Base-by-base conservation (phyloP, 441 rosid species). In the Pelargonium citronellum region DNA sequence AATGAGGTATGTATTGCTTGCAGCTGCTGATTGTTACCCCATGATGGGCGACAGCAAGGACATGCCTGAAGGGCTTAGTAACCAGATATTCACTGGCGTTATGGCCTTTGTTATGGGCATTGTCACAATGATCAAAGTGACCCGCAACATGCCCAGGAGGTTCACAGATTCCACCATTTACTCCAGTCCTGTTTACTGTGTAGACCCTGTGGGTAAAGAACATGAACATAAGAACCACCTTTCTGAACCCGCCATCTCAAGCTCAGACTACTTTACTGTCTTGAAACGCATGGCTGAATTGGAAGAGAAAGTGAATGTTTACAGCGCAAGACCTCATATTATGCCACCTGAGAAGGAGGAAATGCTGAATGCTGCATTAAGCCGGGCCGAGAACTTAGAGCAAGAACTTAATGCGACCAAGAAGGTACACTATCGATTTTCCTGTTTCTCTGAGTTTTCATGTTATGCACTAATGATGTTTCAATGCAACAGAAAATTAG, bases 41-140 rank as follows among this genome's bases (percentile, higher is more conserved):
- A 66, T 16, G 43, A 39, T 78, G 8, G 39, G 67, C 72, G 63
- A 71, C 79, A 67, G 69, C 24, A 46, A 51, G 77, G 80, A 82
- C 79, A 75, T 64, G 57, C 70, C 85, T 34, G 87, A 76, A 7
- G 85, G 83, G 53, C 58, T 71, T 12, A 78, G 86, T 68, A 82
- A 87, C 39, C 92, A 83, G 34, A 71, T 91, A 69, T 80, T 88
- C 76, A 85, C 84, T 0, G 92, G 95, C 9, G 84, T 93, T 9
- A 83, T 93, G 97, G 83, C 97, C 53, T 72, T 93, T 6, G 85
- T 89, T 16, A 88, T 84, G 88, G 95, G 97, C 43, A 83, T 93
- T 0, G 90, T 80, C 63, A 87, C 97, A 17, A 83, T 91, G 87
- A 82, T 89, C 51, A 86, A 75, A 80, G 87, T 89, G 74, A 84